A percentile compares a stretch with the other conserved stretches of the same genome.
phyloP scores from a whole-genome alignment of 23 red algal genomes.

The Gracilaria gracilis region DNA sequence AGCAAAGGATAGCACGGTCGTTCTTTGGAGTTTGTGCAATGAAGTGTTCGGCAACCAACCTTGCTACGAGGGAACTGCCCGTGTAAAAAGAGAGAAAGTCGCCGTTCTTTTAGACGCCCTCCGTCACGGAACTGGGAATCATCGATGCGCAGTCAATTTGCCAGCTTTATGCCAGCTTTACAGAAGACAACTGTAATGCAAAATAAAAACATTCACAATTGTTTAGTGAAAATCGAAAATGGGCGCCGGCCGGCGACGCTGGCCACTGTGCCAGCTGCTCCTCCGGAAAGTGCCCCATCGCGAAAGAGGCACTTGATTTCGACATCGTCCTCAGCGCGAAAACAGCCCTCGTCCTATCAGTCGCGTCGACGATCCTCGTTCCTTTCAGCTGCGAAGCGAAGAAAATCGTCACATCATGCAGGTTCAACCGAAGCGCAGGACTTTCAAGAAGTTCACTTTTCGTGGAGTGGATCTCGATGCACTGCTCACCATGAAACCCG shows the following conservation, averaged over 20 bases:
- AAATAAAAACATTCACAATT: too few species aligned
- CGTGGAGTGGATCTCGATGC: slow-evolving; percentile 96
- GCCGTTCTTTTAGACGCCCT: too few species aligned
- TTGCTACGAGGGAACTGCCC: too few species aligned
- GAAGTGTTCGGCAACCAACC: too few species aligned
- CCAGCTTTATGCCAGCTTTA: too few species aligned
- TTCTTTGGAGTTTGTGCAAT: too few species aligned
- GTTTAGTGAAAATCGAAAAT: not conserved
- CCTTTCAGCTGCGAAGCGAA: not conserved
- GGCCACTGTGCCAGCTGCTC: not conserved
- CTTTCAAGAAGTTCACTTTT: slow-evolving; percentile 99
- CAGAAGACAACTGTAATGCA: too few species aligned
- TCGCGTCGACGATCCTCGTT: not conserved
- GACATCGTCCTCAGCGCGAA: not conserved
- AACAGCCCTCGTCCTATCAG: not conserved
- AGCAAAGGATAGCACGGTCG: too few species aligned
- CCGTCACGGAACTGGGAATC: too few species aligned
- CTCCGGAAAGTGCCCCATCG: too few species aligned
- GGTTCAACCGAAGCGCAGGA: slow-evolving; percentile 76
- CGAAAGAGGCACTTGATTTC: too few species aligned
- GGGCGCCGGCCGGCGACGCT: not conserved
- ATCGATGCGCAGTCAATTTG: not conserved
- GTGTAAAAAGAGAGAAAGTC: too few species aligned
- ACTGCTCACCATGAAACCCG: slow-evolving; percentile 90
- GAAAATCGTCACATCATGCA: not conserved